phyloP scores from a whole-genome alignment of 23 red algal species.

The Gracilariopsis chorda region DNA sequence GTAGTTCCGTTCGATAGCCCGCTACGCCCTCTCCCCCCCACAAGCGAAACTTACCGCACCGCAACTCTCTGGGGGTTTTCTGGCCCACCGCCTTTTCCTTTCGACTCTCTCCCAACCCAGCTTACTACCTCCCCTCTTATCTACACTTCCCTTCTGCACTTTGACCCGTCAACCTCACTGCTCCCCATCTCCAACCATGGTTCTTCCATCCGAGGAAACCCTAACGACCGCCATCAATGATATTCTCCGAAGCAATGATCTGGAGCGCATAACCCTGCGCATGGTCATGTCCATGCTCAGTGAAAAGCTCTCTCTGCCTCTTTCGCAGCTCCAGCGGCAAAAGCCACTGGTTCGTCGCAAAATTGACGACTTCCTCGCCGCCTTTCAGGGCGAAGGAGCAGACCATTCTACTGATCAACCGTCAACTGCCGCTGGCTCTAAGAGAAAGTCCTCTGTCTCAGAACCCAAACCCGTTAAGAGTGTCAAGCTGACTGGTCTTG shows the following conservation, averaged over 20 bases:
- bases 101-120: not conserved
- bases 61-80: no score
- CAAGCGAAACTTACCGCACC: no score
- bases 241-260: constrained; percentile 45
- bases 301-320: not conserved
- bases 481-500: constrained; percentile 47
- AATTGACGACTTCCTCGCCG: constrained; percentile 44
- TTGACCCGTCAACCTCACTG: not conserved
- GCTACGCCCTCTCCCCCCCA: no score
- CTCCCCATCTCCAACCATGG: not conserved
- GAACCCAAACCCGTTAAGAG: constrained; percentile 33
- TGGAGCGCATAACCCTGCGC: constrained; percentile 55
- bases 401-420: not conserved
- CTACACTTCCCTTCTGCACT: not conserved
- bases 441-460: not conserved
- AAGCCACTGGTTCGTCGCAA: constrained; percentile 47
- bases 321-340: not conserved
- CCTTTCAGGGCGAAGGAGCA: not conserved
- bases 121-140: not conserved
- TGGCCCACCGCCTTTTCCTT: not conserved
- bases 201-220: constrained; percentile 2
- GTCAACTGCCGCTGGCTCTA: not conserved
- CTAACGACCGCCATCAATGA: constrained; percentile 32
- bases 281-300: constrained; percentile 62
- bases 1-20: no score